Conservation (phyloP, 2,329 filamentous ascomycete genomes). For the Ceratocystis cubensis region DNA sequence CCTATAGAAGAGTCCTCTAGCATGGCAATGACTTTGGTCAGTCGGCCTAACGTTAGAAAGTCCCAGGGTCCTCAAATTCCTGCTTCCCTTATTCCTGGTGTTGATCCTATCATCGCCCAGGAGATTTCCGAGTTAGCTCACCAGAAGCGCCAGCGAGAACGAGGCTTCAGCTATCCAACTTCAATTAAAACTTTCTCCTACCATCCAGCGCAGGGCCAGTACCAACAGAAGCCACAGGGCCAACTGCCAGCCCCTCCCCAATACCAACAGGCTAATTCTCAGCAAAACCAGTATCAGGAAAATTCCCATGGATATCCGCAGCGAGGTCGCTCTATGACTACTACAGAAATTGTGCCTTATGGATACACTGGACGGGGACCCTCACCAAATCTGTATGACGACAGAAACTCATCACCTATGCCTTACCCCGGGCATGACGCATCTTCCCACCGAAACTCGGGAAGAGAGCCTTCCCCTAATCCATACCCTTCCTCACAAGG, state of each 20-base stretch:
- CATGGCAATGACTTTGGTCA: slow-evolving; percentile 21
- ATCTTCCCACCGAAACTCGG: slow-evolving; percentile 13
- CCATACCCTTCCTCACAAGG: slow-evolving; percentile 11
- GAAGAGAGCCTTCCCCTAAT: slow-evolving; percentile 7
- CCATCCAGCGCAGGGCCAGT: slow-evolving; percentile 26
- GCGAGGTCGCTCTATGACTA: slow-evolving; percentile 19
- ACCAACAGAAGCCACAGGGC: slow-evolving; percentile 26
- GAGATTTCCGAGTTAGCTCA: slow-evolving; percentile 48
- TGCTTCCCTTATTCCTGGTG: slow-evolving; percentile 46
- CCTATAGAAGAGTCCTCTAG: slow-evolving; percentile 20
- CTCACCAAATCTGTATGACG: slow-evolving; percentile 12
- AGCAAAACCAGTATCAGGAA: not conserved
- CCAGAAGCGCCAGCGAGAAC: slow-evolving; percentile 39
- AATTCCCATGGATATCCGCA: not conserved
- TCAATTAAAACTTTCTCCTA: slow-evolving; percentile 24
- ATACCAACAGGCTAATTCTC: slow-evolving; percentile 1
- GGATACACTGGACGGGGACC: slow-evolving; percentile 17
- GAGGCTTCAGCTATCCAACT: slow-evolving; percentile 34
- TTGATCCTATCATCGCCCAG: slow-evolving; percentile 43
- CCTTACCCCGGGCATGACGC: not conserved
- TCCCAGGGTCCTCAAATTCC: slow-evolving; percentile 35
- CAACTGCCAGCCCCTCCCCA: slow-evolving; percentile 21
- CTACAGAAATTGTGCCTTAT: slow-evolving; percentile 20
- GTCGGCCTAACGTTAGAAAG: not conserved
- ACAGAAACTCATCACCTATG: slow-evolving; percentile 1